phyloP scores from a whole-genome alignment of 352 stramenopile genomes.

The Phytopythium sindhum region DNA sequence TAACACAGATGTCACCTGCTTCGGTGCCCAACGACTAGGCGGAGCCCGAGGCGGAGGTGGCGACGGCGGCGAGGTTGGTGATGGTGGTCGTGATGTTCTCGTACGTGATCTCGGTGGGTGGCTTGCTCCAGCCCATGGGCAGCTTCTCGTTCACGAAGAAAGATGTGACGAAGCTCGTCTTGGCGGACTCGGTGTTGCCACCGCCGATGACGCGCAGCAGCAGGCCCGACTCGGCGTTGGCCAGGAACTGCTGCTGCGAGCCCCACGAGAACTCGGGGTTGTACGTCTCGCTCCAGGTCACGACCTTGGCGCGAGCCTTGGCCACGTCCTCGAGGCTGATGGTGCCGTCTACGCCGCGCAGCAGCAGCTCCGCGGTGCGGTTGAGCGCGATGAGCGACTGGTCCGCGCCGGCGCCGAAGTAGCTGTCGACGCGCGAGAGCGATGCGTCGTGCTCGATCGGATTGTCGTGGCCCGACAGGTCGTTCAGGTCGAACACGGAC shows the following conservation, averaged over 20 bases:
- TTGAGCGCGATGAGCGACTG: conserved; percentile 19
- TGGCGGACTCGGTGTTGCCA: conserved; percentile 17
- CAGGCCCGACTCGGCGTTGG: conserved; percentile 19
- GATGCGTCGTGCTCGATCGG: conserved; percentile 27
- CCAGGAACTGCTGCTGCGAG: conserved; percentile 16
- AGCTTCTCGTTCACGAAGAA: conserved; percentile 26
- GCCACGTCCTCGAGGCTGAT: conserved; percentile 15
- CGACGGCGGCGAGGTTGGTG: neutral
- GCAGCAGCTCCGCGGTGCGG: conserved; percentile 10
- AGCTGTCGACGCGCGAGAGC: conserved; percentile 18
- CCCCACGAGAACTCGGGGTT: conserved; percentile 19
- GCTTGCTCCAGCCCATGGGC: conserved; percentile 19
- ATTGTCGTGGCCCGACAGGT: conserved; percentile 18
- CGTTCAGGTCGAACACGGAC: conserved; percentile 20
- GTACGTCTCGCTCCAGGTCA: conserved; percentile 13
- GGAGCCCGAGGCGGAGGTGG: neutral
- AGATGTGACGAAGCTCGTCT: conserved; percentile 13
- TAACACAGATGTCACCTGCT: too few relatives aligned
- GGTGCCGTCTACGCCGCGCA: conserved; percentile 12
- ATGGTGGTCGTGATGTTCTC: conserved; percentile 5
- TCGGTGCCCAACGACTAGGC: neutral
- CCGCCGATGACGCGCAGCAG: conserved; percentile 24
- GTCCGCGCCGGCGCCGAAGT: conserved; percentile 17
- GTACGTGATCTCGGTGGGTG: conserved; percentile 12
- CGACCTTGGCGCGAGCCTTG: conserved; percentile 10